Base-by-base conservation (phyloP, 179 eudicot species). In the Heliamphora pulchella region DNA sequence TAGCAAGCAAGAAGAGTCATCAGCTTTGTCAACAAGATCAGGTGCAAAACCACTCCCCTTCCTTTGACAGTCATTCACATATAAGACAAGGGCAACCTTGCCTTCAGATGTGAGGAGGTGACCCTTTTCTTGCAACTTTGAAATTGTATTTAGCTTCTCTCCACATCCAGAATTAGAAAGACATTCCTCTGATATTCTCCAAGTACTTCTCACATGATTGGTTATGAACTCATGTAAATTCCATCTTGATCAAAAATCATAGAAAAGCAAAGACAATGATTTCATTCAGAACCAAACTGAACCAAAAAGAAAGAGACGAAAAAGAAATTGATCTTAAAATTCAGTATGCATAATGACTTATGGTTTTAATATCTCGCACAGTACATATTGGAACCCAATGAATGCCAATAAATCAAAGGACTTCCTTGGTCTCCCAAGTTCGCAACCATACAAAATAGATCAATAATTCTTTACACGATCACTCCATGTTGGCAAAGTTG, bases 31-130 rank as follows among this genome's bases (percentile, higher is more conserved):
- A 71, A 54, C 85, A 79, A 64, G 67, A 44, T 76, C 81, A 57
- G 84, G 57, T 51, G 82, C 81, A 82, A 79, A 53, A 17, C 43
- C n/a, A 39, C 71, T 73, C 70, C 55, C 83, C 53, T 13, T 79
- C 72, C 77, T 78, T 76, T 80, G 75, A 15, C 74, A 77, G 47
- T 74, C 82, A 66, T 83, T 81, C 86, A 91, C 51, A 50, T 86
- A 82, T 71, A 93, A 80, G 84, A 89, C 76, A 77, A 85, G 79
- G 50, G 93, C 97, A 84, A 88, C 84, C 78, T 93, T 94, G 79
- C 97, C 96, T 77, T 87, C 82, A 75, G 95, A 88, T 71, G 86
- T 81, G 73, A 94, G 87, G 73, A 77, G 80, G 77, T 74, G 82
- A 65, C 98, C 92, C 51, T 78, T 86, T 78, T 84, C 84, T 82